phyloP scores from a whole-genome alignment of 2,329 filamentous ascomycete genomes.

The Kalmusia sp. region DNA sequence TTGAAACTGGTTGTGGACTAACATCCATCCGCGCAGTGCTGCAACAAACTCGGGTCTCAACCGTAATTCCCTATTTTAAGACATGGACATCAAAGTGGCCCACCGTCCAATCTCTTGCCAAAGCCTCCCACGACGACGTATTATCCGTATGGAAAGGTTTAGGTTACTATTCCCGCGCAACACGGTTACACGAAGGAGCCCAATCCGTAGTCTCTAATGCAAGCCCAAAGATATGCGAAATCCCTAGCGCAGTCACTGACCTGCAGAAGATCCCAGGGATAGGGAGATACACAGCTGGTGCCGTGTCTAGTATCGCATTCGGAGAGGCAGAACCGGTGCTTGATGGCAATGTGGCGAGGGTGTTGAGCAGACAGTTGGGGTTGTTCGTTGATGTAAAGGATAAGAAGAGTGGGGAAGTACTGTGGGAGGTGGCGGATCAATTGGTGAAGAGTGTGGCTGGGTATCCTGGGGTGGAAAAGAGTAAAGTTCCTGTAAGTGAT shows the following conservation, averaged over 20 bases:
- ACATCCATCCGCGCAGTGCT: slow-evolving; percentile 53
- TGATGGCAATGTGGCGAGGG: slow-evolving; percentile 68
- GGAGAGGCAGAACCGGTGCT: slow-evolving; percentile 66
- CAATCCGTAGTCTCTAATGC: slow-evolving; percentile 53
- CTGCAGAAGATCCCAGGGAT: slow-evolving; percentile 64
- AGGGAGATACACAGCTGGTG: slow-evolving; percentile 68
- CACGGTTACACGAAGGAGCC: slow-evolving; percentile 65
- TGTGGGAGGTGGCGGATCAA: slow-evolving; percentile 66
- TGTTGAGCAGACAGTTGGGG: slow-evolving; percentile 67
- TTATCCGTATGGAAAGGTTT: slow-evolving; percentile 66
- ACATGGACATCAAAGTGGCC: slow-evolving; percentile 68
- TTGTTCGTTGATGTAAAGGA: slow-evolving; percentile 64
- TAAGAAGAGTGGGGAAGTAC: slow-evolving; percentile 59
- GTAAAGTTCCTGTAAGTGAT: slow-evolving; percentile 52
- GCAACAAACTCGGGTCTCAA: slow-evolving; percentile 69
- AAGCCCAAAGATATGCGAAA: slow-evolving; percentile 53
- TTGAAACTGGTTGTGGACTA: not conserved
- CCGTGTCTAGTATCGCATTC: slow-evolving; percentile 69
- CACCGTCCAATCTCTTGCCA: slow-evolving; percentile 63
- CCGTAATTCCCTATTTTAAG: slow-evolving; percentile 69
- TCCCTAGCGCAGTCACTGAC: slow-evolving; percentile 57
- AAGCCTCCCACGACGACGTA: slow-evolving; percentile 63
- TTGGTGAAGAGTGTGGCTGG: slow-evolving; percentile 61
- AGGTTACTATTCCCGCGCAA: slow-evolving; percentile 71
- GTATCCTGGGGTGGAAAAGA: slow-evolving; percentile 41